Percentiles rank a stretch among this genome's conserved stretches.
phyloP scores from a whole-genome alignment of 495 filamentous ascomycete species.

The Saxophila tyrrhenica region DNA sequence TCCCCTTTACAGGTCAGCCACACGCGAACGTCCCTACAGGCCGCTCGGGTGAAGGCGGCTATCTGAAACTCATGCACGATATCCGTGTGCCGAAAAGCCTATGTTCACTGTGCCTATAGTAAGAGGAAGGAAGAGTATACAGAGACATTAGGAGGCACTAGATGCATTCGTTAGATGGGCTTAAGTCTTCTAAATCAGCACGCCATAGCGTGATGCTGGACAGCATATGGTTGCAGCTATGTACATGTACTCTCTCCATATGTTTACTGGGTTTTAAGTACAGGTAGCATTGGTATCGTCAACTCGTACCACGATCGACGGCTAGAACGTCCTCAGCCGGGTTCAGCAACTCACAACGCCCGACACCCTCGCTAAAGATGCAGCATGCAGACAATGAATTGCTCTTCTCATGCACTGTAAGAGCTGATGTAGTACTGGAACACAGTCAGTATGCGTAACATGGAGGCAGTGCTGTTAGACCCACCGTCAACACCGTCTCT shows the following conservation, averaged over 20 bases:
- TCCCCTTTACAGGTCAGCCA: background rate
- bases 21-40: background rate
- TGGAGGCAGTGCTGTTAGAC: conserved; percentile 1
- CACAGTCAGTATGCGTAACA: conserved; percentile 4
- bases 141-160: too few relatives aligned
- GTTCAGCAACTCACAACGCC: background rate
- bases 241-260: too few relatives aligned
- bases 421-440: conserved; percentile 31
- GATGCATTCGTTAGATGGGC: too few relatives aligned
- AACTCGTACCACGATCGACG: background rate
- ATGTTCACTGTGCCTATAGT: background rate
- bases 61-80: background rate
- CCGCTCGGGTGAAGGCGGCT: background rate
- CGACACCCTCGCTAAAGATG: background rate
- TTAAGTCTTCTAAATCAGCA: too few relatives aligned
- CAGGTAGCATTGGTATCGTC: too few relatives aligned
- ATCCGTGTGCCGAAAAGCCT: background rate
- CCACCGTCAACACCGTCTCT: conserved; percentile 31
- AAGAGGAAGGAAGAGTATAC: background rate
- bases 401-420: conserved; percentile 16
- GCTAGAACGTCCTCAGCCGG: background rate
- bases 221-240: too few relatives aligned
- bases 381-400: background rate
- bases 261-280: too few relatives aligned
- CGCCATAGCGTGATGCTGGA: too few relatives aligned